Base-by-base conservation (phyloP, 495 filamentous ascomycete species). In the Durotheca rogersii region DNA sequence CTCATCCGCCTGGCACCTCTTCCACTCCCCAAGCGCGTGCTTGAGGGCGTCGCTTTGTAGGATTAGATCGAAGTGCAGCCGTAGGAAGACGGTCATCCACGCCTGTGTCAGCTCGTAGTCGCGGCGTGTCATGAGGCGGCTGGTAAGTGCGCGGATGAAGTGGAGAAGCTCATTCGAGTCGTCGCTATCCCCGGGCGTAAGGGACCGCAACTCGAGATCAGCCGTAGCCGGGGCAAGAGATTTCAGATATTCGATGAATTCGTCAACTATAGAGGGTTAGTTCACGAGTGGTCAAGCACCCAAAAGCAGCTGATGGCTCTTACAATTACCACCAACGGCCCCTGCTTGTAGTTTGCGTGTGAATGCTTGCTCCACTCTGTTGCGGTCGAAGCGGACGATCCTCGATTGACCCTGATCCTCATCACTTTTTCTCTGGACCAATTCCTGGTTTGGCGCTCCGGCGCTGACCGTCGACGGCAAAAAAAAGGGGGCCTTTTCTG, bases 401-500 rank as follows among this genome's bases (percentile, higher is more conserved):
- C 61, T 67, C 31, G 62, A 72, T 43, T 53, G 62, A 35, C n/a
- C 60, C 16, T 39, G 50, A 41, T 53, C 58, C 5, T 51, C 47
- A 3, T 45, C 51, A 5, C 51, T 20, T 15, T 56, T 59, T 38
- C 44, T 41, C 20, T 50, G 52, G 5, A 41, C 38, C 31, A 51
- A 37, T 3, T 64, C 54, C 23, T 30, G 39, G 33, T 66, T 57
- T 10, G 70, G 42, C 0, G 60, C 25, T 20, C 67, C 56, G 4
- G 70, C 56, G 6, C 70, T 73, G 3, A 73, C 69, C 7, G 88
- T 69, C 1, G 88, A 85, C 7, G 90, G 88, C 10, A 99, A 75
- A 74, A 97, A 99, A 72, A 99, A 99, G 1, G 93, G 93, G 0
- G 93, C 90, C 62, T 93, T 96, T 63, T 95, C 87, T 3, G 94